These are phyloP conservation scores for Ascochyta fabae DNA, from an alignment of 2,329 filamentous ascomycete species.

Conservation along the genomic window DNA sequence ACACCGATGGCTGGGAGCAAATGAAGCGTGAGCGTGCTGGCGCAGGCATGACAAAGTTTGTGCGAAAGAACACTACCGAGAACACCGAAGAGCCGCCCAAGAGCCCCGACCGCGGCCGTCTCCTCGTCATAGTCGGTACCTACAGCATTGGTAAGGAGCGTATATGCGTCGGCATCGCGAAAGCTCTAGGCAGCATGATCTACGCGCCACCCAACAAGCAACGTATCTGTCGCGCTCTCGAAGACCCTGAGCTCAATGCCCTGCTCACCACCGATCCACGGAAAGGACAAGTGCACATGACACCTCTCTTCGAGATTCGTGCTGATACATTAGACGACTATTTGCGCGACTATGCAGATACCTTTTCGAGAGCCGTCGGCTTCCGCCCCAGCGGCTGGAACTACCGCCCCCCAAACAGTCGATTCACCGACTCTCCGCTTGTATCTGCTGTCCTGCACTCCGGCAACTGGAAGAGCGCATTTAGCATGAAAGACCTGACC, in stretches of 20 bases:
- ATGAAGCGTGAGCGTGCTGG: constrained; percentile 63
- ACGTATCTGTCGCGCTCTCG: constrained; percentile 81
- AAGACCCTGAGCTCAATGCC: constrained; percentile 79
- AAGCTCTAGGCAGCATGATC: constrained; percentile 85
- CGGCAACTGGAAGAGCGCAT: constrained; percentile 77
- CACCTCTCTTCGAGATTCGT: constrained; percentile 90
- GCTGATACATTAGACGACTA: constrained; percentile 92
- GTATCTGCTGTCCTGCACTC: constrained; percentile 71
- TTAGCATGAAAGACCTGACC: constrained; percentile 72
- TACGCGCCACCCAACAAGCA: constrained; percentile 85
- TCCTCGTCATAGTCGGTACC: constrained; percentile 92
- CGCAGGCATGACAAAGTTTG: constrained; percentile 68
- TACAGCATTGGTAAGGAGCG: constrained; percentile 98
- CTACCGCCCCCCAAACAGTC: constrained; percentile 74
- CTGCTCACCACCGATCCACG: constrained; percentile 80
- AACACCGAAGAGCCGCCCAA: constrained; percentile 35
- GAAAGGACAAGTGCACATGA: constrained; percentile 97
- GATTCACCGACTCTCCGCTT: constrained; percentile 66
- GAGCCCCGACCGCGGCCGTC: constrained; percentile 62
- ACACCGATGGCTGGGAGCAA: constrained; percentile 62
- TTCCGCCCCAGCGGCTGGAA: constrained; percentile 96
- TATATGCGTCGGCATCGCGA: constrained; percentile 90
- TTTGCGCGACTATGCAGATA: constrained; percentile 76
- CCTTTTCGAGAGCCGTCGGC: constrained; percentile 86
- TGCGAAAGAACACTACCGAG: constrained; percentile 54